Base-by-base conservation (phyloP, 2,329 filamentous ascomycete species). In the Juglanconis oblonga region DNA sequence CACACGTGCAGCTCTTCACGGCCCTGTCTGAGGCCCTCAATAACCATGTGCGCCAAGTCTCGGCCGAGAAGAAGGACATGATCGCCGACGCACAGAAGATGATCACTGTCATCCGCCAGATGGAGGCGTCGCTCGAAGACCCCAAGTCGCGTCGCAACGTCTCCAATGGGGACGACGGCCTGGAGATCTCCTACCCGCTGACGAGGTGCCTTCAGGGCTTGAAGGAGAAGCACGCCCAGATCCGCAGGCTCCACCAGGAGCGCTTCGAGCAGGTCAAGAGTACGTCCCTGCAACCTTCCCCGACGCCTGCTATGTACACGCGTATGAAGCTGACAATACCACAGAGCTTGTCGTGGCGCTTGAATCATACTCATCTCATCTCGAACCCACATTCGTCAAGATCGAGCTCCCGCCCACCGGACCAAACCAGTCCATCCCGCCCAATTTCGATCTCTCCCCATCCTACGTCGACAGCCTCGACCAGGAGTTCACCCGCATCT, bases 201-300 rank as follows among this genome's bases (percentile, higher is more conserved):
- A 87, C 84, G 51, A 83, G 86, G 66, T 99, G 96, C 73, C 79
- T 99, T 62, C 84, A 90, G 70, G 77, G 75, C 17, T 81, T 99
- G 57, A 94, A 92, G 74, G 92, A 97, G 73, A 97, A 95, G 77
- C 90, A 97, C 70, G 81, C 79, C 61, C 86, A 90, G 55, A 85
- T 98, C 66, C 87, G 85, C 76, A 91, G 89, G 71, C 78, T 95
- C 61, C 93, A 99, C 74, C 88, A 87, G 64, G 93, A 98, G 76
- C 89, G 95, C 62, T 97, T 92, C 69, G 93, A 97, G 71, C 92
- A 98, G 79, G 92, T 98, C 62, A 94, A 91, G 76, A 97, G 92
- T 96, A 78, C 68, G 89, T 75, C 44, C 24, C 52, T 24, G 17
- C 17, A 24, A 24, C 42, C 17, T 52, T 49, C 5, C 44, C 52